phyloP scores from a whole-genome alignment of 352 stramenopile species.

The Elongisporangium prolatum region DNA sequence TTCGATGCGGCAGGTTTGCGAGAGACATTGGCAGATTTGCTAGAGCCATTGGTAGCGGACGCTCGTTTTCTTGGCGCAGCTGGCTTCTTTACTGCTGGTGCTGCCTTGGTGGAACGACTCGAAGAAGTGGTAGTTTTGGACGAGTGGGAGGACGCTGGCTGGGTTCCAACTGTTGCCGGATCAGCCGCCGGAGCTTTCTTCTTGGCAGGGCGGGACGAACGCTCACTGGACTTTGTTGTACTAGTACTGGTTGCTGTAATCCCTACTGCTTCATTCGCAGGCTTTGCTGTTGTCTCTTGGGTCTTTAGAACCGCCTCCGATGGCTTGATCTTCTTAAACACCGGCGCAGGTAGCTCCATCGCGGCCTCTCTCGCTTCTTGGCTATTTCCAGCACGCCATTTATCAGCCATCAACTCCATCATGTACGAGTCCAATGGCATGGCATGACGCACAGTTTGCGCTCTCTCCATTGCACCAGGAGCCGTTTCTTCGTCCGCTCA shows the following conservation, averaged over 20 bases:
- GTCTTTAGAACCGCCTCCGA: slow-evolving; percentile 22
- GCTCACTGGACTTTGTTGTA: not conserved
- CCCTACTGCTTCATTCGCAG: not conserved
- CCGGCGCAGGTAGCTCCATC: slow-evolving; percentile 15
- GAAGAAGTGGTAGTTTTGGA: not conserved
- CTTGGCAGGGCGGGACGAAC: slow-evolving; percentile 1
- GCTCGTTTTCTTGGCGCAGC: slow-evolving; percentile 9
- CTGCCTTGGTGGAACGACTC: not conserved
- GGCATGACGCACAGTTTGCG: not conserved
- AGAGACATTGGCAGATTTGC: not conserved
- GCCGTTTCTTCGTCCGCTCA: slow-evolving; percentile 4
- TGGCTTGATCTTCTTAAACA: slow-evolving; percentile 31
- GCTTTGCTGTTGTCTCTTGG: slow-evolving; percentile 1
- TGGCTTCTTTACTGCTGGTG: slow-evolving; percentile 5
- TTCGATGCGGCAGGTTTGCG: slow-evolving; percentile 3
- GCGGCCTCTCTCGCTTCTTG: slow-evolving; percentile 7
- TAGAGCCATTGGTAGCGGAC: not conserved
- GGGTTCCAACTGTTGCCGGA: not conserved
- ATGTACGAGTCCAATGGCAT: too few species aligned
- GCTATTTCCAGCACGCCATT: slow-evolving; percentile 7
- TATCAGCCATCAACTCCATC: too few species aligned
- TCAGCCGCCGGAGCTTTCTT: slow-evolving; percentile 2
- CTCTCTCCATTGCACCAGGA: not conserved
- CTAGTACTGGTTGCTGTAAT: not conserved
- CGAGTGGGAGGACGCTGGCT: not conserved